These are phyloP conservation scores for Daedaleopsis nitida DNA, from an alignment of 768 basidiomycete genomes.

Conservation along the genomic window DNA sequence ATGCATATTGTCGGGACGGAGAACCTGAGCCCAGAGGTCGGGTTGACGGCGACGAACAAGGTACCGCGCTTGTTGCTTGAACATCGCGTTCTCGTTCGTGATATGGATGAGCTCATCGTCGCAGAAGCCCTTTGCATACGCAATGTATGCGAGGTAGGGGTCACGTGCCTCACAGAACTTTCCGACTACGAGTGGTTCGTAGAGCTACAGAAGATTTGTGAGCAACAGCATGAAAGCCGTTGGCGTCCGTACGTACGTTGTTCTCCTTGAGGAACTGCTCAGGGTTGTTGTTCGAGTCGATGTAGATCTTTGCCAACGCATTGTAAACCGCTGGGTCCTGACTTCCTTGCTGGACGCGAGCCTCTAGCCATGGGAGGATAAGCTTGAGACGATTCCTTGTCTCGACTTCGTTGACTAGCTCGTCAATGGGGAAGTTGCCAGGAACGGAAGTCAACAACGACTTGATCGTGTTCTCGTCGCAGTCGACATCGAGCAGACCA, in stretches of 20 bases:
- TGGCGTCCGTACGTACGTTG: conserved; percentile 61
- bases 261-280: conserved; percentile 98
- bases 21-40: conserved; percentile 96
- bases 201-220: conserved; percentile 56
- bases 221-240: conserved; percentile 9
- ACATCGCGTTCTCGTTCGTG: conserved; percentile 99
- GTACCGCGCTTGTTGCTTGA: conserved; percentile 99
- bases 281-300: conserved; percentile 98
- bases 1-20: conserved; percentile 85
- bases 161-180: conserved; percentile 99
- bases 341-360: conserved; percentile 89
- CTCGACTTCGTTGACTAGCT: conserved; percentile 96
- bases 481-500: conserved; percentile 95
- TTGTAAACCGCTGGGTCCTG: conserved; percentile 96
- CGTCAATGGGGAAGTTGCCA: conserved; percentile 97
- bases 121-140: conserved; percentile 98
- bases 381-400: conserved; percentile 94
- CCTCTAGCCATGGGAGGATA: conserved; percentile 96
- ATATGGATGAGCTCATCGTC: conserved; percentile 96
- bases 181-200: conserved; percentile 95
- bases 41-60: conserved; percentile 93
- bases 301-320: conserved; percentile 97
- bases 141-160: conserved; percentile 98
- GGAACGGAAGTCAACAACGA: conserved; percentile 90
- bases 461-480: conserved; percentile 96